Conservation (phyloP, 2,329 filamentous ascomycete genomes). For the Claviceps pusilla region DNA sequence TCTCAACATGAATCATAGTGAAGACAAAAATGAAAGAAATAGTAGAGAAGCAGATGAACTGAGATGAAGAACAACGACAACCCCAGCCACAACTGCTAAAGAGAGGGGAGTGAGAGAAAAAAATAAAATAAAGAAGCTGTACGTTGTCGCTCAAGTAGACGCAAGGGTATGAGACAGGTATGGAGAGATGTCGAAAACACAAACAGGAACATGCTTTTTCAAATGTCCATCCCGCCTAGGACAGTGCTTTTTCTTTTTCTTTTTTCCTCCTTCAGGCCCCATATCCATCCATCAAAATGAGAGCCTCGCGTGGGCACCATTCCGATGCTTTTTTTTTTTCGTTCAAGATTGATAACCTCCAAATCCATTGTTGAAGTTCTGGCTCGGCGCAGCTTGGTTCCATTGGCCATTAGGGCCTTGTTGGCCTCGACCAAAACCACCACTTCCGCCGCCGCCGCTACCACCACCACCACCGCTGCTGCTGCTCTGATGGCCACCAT, state of each 20-base stretch:
- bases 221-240: constrained; percentile 5
- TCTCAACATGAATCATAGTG: constrained; percentile 2
- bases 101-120: neutral
- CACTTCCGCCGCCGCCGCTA: constrained; percentile 43
- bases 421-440: constrained; percentile 69
- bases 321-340: neutral
- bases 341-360: constrained; percentile 46
- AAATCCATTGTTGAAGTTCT: constrained; percentile 47
- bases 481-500: constrained; percentile 58
- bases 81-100: constrained; percentile 7
- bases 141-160: constrained; percentile 8
- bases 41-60: constrained; percentile 3
- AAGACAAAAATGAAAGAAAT: neutral
- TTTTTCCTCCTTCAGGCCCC: constrained; percentile 2
- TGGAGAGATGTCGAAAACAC: constrained; percentile 7
- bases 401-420: constrained; percentile 42
- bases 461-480: constrained; percentile 51
- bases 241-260: constrained; percentile 2
- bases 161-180: constrained; percentile 10
- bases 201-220: constrained; percentile 8
- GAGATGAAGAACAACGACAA: constrained; percentile 3
- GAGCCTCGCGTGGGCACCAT: constrained; percentile 3
- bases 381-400: constrained; percentile 35
- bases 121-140: neutral
- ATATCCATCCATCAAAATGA: constrained; percentile 1